Percentiles rank a stretch among this genome's conserved stretches.
phyloP scores from a whole-genome alignment of 208 protist species.

The Giardia duodenalis region DNA sequence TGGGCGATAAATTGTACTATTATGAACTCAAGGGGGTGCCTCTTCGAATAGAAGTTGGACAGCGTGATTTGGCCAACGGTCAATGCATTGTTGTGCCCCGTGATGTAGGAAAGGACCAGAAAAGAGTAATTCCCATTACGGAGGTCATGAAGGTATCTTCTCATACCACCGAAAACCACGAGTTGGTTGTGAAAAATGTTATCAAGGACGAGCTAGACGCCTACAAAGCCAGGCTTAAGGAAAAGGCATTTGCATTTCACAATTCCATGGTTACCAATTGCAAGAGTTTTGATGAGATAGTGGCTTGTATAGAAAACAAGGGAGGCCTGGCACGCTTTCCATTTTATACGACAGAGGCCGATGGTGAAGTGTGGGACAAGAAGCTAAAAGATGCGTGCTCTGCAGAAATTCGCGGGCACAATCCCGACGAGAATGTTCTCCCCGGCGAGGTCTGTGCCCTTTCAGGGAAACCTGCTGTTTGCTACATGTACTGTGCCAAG shows the following conservation, averaged over 20 bases:
- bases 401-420: slow-evolving; percentile 44
- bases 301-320: slow-evolving; percentile 24
- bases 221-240: neutral
- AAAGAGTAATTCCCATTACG: neutral
- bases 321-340: slow-evolving; percentile 43
- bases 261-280: neutral
- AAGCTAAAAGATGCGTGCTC: slow-evolving; percentile 38
- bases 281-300: slow-evolving; percentile 30
- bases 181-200: slow-evolving; percentile 1
- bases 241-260: slow-evolving; percentile 25
- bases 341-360: slow-evolving; percentile 42
- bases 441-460: slow-evolving; percentile 41
- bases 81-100: slow-evolving; percentile 37
- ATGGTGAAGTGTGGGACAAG: slow-evolving; percentile 39
- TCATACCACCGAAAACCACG: neutral
- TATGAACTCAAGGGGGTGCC: slow-evolving; percentile 54
- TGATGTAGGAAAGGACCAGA: slow-evolving; percentile 41
- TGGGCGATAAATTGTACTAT: slow-evolving; percentile 48
- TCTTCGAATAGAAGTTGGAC: slow-evolving; percentile 48
- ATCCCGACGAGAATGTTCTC: slow-evolving; percentile 31
- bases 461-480: slow-evolving; percentile 43
- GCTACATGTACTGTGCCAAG: slow-evolving; percentile 42
- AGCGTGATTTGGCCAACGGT: slow-evolving; percentile 37
- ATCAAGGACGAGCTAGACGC: neutral
- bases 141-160: neutral